Evolutionary conservation across 2,329 filamentous ascomycete genomes (phyloP).

Genomic region (Capronia coronata): DNA sequence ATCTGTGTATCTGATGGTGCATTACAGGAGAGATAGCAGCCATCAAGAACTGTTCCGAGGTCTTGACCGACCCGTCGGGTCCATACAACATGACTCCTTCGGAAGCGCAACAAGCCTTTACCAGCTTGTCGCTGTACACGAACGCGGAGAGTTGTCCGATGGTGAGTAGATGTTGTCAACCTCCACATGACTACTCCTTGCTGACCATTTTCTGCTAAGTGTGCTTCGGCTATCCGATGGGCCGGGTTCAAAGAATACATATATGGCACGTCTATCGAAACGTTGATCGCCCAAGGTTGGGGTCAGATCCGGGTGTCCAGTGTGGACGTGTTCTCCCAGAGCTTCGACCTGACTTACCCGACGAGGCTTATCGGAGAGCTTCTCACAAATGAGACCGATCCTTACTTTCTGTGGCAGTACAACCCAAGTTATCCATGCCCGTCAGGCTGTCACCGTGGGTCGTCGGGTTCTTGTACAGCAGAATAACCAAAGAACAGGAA

Average conservation of each 20-base stretch:
- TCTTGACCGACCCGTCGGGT: slow-evolving; percentile 44
- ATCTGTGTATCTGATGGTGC: neutral
- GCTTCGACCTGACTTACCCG: slow-evolving; percentile 33
- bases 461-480: slow-evolving; percentile 3
- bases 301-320: slow-evolving; percentile 45
- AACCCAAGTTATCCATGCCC: slow-evolving; percentile 36
- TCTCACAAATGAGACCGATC: slow-evolving; percentile 49
- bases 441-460: slow-evolving; percentile 30
- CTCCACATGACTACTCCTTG: no score
- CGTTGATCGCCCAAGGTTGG: slow-evolving; percentile 46
- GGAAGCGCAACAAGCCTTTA: slow-evolving; percentile 42
- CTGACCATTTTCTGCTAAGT: no score
- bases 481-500: neutral
- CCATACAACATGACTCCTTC: slow-evolving; percentile 39
- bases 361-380: slow-evolving; percentile 42
- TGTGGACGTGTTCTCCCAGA: slow-evolving; percentile 44
- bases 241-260: slow-evolving; percentile 51
- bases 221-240: slow-evolving; percentile 52
- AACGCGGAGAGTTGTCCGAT: slow-evolving; percentile 54
- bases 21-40: slow-evolving; percentile 47
- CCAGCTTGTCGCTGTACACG: slow-evolving; percentile 48
- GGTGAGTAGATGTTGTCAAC: no score
- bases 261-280: slow-evolving; percentile 48
- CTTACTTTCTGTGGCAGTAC: slow-evolving; percentile 51
- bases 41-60: slow-evolving; percentile 48